Conservation (phyloP, 2,329 filamentous ascomycete genomes). For the Penicillium sumatraense region DNA sequence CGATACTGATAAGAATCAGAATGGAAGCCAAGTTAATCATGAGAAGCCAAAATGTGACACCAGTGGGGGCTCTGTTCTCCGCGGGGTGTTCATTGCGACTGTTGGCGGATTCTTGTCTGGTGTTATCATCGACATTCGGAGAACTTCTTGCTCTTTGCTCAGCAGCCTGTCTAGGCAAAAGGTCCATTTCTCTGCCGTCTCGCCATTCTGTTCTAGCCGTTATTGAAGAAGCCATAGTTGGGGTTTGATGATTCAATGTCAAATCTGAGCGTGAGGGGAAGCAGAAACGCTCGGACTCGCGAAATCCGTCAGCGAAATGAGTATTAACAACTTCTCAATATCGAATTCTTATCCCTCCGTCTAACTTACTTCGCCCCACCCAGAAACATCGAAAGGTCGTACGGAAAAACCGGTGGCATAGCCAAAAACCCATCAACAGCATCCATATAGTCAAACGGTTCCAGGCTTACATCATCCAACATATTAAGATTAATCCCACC, state of each 20-base stretch:
- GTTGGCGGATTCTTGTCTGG: neutral
- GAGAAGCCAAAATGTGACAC: neutral
- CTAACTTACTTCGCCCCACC: too few species aligned
- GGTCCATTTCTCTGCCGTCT: neutral
- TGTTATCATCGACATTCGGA: neutral
- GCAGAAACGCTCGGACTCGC: neutral
- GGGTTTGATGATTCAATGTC: neutral
- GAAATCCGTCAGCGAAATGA: neutral
- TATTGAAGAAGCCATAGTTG: neutral
- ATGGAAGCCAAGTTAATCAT: neutral
- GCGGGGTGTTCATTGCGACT: too few species aligned
- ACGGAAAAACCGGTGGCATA: constrained; percentile 9
- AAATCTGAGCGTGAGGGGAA: too few species aligned
- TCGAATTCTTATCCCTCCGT: too few species aligned
- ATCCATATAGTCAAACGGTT: constrained; percentile 1
- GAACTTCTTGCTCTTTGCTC: neutral
- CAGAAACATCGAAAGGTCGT: constrained; percentile 7
- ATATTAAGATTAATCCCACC: neutral
- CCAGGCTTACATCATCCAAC: constrained; percentile 4
- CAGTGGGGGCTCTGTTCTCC: neutral
- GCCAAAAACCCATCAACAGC: constrained; percentile 8
- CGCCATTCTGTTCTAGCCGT: neutral
- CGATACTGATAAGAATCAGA: constrained; percentile 1
- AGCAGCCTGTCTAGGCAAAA: neutral
- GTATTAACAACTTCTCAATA: neutral